Conservation (phyloP, 2,329 filamentous ascomycete genomes). For the Neospermospora avenae region DNA sequence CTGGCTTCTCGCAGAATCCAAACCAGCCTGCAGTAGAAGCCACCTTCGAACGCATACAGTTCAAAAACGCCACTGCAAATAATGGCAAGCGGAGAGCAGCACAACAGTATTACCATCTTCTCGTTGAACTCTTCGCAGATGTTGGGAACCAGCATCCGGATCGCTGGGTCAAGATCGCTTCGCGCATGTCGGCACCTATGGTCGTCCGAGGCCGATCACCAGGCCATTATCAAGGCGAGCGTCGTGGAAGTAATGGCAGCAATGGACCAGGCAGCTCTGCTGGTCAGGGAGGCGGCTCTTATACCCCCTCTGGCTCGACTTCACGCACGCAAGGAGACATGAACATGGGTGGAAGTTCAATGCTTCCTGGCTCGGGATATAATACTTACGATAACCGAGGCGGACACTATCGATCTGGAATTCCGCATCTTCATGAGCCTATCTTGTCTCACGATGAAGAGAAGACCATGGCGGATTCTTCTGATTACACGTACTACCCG, state of each 20-base stretch:
- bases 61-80: constrained; percentile 72
- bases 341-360: constrained; percentile 29
- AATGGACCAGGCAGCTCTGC: constrained; percentile 41
- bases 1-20: constrained; percentile 26
- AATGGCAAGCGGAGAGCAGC: constrained; percentile 71
- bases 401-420: constrained; percentile 28
- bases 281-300: constrained; percentile 30
- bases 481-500: constrained; percentile 35
- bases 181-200: constrained; percentile 56
- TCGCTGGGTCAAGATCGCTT: constrained; percentile 57
- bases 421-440: constrained; percentile 33
- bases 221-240: constrained; percentile 57
- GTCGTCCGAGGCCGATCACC: constrained; percentile 65
- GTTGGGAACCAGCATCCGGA: constrained; percentile 38
- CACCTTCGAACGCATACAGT: constrained; percentile 70
- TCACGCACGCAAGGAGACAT: constrained; percentile 31
- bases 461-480: constrained; percentile 31
- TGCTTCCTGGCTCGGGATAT: constrained; percentile 30
- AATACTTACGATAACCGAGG: constrained; percentile 28
- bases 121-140: constrained; percentile 64
- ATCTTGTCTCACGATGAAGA: constrained; percentile 33
- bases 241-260: constrained; percentile 48
- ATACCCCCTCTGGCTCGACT: constrained; percentile 26
- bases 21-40: constrained; percentile 32
- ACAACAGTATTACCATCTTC: constrained; percentile 70